Evolutionary conservation across 306 rosid genomes (phyloP).

Genomic region (Dalbergia cultrata): DNA sequence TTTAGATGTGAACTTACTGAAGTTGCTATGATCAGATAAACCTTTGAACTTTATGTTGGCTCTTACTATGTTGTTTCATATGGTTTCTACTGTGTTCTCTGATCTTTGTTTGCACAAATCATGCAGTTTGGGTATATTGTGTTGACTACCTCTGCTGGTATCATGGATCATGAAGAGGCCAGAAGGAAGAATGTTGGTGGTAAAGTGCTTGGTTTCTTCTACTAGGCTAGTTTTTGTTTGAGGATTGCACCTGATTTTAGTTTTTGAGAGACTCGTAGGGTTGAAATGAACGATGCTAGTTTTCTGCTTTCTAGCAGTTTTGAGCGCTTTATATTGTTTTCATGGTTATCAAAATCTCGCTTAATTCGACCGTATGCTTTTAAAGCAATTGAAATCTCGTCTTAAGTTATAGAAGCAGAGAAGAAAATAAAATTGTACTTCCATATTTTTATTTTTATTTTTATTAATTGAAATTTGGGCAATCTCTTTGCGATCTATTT

Average conservation of each 20-base stretch:
- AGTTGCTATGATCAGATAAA: neutral
- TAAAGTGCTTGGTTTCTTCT: constrained; percentile 54
- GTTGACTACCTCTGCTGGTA: constrained; percentile 56
- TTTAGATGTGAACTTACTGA: neutral
- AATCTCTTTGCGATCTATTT: neutral
- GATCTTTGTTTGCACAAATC: neutral
- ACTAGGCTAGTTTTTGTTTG: constrained; percentile 17
- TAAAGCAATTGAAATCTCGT: neutral
- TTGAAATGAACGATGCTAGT: constrained; percentile 13
- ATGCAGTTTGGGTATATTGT: constrained; percentile 57
- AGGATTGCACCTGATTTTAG: constrained; percentile 12
- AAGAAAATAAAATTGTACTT: neutral
- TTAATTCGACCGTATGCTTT: neutral
- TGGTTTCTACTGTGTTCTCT: neutral
- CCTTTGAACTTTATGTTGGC: neutral
- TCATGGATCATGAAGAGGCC: constrained; percentile 58
- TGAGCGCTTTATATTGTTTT: neutral
- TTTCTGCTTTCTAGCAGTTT: constrained; percentile 6
- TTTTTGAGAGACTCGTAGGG: neutral
- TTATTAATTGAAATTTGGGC: neutral
- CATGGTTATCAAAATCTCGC: neutral
- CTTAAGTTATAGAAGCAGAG: neutral
- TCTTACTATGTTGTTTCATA: neutral
- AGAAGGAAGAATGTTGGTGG: constrained; percentile 57
- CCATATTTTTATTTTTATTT: neutral